Base-by-base conservation (phyloP, 2,329 filamentous ascomycete species). In the Sporothrix curviconia region DNA sequence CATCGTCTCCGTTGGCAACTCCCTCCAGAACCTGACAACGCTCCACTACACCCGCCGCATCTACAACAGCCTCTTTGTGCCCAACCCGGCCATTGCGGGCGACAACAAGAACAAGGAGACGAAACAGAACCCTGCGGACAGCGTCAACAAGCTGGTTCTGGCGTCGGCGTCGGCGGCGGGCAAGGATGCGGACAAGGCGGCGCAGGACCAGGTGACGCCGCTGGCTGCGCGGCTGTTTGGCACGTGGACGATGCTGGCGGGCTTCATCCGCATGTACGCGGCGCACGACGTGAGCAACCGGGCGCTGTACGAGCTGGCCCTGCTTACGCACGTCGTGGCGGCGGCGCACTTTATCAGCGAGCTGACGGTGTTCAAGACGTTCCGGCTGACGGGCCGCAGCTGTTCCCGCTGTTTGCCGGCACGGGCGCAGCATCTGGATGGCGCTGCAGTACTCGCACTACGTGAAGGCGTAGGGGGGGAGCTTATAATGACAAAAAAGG, bases 1-100 rank as follows among this genome's bases (percentile, higher is more conserved):
- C 57, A 68, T 91, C 57, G 81, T 95, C 58, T 90, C 92, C 30
- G 78, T 94, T 59, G 86, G 83, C 66, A 99, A 99, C 78, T 87
- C 85, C 36, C 70, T 95, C 47, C 92, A 96, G 77, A 84, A 89
- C 68, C 95, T 95, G 74, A 67, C 76, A 36, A 95, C 90, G 17
- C 79, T 92, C 3, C 79, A 85, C 70, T 95, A 89, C 74, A 91
- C 91, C 7, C 84, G 86, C n/a, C 87, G 90, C 70, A 83, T 97
- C 68, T 99, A 97, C 78, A 83, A 86, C 64, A 84, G 84, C 60
- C 74, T 74, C 62, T 84, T 83, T 65, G 72, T 84, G 19, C 71
- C 74, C 55, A 82, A 82, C 74, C 59, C 71, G 39, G 68, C 71
- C 32, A 70, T 81, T 11, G 9, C 67, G 57, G 70, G 74, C 54